These are phyloP conservation scores for Fusarium bulbicola DNA, from an alignment of 2,329 filamentous ascomycete genomes.

Conservation along the genomic window DNA sequence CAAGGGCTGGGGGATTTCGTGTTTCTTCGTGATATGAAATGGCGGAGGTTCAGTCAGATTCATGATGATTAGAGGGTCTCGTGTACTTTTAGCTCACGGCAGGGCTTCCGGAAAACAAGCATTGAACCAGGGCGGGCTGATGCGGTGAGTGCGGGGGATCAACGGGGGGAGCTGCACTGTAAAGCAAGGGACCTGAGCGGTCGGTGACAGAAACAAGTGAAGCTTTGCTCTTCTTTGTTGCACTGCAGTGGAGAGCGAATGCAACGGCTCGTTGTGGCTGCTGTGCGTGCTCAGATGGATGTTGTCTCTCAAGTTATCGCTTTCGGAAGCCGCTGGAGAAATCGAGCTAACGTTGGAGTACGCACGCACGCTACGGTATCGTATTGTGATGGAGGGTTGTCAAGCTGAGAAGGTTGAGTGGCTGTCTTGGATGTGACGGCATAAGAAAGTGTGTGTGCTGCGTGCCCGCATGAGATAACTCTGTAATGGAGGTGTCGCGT, in stretches of 20 bases:
- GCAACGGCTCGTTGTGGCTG: slow-evolving; percentile 30
- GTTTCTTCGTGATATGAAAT: slow-evolving; percentile 22
- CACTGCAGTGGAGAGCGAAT: slow-evolving; percentile 18
- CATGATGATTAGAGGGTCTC: slow-evolving; percentile 15
- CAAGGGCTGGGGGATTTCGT: slow-evolving; percentile 10
- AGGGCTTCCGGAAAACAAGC: slow-evolving; percentile 24
- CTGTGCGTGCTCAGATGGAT: neutral
- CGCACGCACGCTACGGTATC: neutral
- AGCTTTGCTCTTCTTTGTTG: neutral
- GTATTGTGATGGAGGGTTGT: slow-evolving; percentile 17
- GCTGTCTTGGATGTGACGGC: slow-evolving; percentile 27
- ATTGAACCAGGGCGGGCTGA: slow-evolving; percentile 28
- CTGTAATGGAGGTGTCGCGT: slow-evolving; percentile 13
- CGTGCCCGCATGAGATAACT: slow-evolving; percentile 13
- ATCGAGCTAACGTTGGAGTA: neutral
- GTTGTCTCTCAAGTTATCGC: slow-evolving; percentile 26
- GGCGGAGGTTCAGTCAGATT: slow-evolving; percentile 17
- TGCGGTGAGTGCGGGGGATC: slow-evolving; percentile 42
- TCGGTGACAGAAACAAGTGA: slow-evolving; percentile 5
- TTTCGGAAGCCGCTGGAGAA: slow-evolving; percentile 18
- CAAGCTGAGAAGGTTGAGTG: slow-evolving; percentile 15
- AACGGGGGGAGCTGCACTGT: slow-evolving; percentile 1
- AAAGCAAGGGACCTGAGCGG: neutral
- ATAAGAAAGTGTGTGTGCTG: slow-evolving; percentile 13
- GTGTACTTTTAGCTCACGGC: slow-evolving; percentile 6